phyloP scores from a whole-genome alignment of 441 rosid genomes.

The Flueggea neowawraea region DNA sequence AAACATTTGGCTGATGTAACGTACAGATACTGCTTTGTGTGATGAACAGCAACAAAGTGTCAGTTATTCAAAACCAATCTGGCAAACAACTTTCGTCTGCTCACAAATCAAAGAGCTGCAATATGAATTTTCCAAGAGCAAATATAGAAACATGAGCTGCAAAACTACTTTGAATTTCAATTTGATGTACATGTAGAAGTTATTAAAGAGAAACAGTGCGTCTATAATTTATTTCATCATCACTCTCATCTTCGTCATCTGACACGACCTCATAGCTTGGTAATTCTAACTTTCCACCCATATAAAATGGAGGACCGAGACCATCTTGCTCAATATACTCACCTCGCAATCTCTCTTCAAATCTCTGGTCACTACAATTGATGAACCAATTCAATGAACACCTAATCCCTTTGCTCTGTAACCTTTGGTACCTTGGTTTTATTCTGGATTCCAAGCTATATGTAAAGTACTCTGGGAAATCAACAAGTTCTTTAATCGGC shows the following conservation, averaged over 20 bases:
- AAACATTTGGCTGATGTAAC: too few relatives aligned
- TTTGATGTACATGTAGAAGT: constrained; percentile 7
- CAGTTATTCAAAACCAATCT: too few relatives aligned
- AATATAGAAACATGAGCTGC: background rate
- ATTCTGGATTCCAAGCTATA: constrained; percentile 84
- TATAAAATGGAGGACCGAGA: constrained; percentile 47
- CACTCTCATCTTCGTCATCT: constrained; percentile 68
- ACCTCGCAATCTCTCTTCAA: constrained; percentile 66
- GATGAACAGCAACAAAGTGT: too few relatives aligned
- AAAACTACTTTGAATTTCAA: background rate
- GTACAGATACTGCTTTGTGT: too few relatives aligned
- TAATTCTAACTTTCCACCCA: constrained; percentile 68
- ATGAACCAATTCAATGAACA: constrained; percentile 71
- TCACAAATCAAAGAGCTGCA: too few relatives aligned
- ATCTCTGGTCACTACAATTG: constrained; percentile 78
- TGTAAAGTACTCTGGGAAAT: constrained; percentile 75
- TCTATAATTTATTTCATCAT: constrained; percentile 66
- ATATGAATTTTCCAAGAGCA: background rate
- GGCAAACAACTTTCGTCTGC: too few relatives aligned
- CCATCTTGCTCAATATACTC: constrained; percentile 55
- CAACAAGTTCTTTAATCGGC: constrained; percentile 69
- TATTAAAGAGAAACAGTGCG: constrained; percentile 57
- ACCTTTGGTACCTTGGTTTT: constrained; percentile 67
- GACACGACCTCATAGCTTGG: constrained; percentile 56
- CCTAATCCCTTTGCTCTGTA: constrained; percentile 65